A percentile compares a stretch with the other conserved stretches of the same genome.
Evolutionary conservation across 805 yeast species (phyloP).

Genomic region (Alloascoidea africana): DNA sequence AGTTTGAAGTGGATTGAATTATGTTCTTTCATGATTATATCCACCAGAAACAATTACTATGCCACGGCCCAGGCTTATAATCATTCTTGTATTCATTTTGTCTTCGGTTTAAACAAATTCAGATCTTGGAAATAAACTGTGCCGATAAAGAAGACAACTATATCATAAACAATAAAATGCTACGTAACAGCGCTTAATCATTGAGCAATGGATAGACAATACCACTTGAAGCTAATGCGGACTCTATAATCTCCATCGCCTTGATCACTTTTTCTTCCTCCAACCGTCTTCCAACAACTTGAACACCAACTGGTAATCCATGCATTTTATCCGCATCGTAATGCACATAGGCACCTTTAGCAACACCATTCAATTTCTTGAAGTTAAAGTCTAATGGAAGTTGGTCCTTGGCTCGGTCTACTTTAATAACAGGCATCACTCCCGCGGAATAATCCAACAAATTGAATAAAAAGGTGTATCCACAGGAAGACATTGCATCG

Average conservation of each 20-base stretch:
- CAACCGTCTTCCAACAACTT: conserved; percentile 40
- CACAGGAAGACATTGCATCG: conserved; percentile 22
- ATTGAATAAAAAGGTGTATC: conserved; percentile 42
- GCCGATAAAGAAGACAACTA: too few relatives aligned
- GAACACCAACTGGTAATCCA: conserved; percentile 53
- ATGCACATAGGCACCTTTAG: conserved; percentile 25
- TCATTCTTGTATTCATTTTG: too few relatives aligned
- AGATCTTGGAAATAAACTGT: too few relatives aligned
- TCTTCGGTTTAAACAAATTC: too few relatives aligned
- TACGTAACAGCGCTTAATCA: conserved; percentile 5
- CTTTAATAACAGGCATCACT: conserved; percentile 41
- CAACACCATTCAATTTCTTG: conserved; percentile 22
- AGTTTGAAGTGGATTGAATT: too few relatives aligned
- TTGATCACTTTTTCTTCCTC: conserved; percentile 48
- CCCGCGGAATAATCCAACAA: conserved; percentile 41
- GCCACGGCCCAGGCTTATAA: too few relatives aligned
- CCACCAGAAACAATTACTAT: too few relatives aligned
- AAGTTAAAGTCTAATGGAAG: conserved; percentile 16
- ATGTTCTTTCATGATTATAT: too few relatives aligned
- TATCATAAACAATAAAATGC: not conserved
- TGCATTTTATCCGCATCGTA: conserved; percentile 37
- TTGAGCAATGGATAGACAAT: conserved; percentile 13
- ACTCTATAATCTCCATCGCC: conserved; percentile 27
- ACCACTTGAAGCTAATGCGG: conserved; percentile 16
- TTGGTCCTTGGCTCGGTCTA: conserved; percentile 16